phyloP scores from a whole-genome alignment of 768 basidiomycete species.

The Hericium alpestre region DNA sequence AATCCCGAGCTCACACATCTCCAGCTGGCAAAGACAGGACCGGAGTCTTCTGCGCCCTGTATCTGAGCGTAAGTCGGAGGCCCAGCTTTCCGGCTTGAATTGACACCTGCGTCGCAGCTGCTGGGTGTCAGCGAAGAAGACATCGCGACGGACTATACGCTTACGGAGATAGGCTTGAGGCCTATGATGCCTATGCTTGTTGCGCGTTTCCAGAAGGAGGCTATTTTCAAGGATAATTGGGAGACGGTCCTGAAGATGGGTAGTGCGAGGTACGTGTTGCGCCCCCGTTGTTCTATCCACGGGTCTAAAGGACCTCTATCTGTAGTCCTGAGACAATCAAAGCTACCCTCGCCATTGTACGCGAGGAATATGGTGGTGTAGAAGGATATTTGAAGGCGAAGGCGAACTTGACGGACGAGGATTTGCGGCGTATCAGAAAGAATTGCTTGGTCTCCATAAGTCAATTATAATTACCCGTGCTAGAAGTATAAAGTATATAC shows the following conservation, averaged over 20 bases:
- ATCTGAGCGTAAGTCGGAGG: neutral
- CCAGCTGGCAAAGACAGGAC: neutral
- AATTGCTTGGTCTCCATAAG: neutral
- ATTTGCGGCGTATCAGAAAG: neutral
- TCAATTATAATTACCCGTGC: too few species aligned
- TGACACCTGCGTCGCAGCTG: constrained; percentile 7
- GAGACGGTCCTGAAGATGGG: constrained; percentile 8
- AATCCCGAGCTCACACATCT: neutral
- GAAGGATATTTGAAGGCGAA: neutral
- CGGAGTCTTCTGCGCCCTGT: neutral
- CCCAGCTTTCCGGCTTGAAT: neutral
- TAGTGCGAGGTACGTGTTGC: neutral
- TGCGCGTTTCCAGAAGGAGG: constrained; percentile 7
- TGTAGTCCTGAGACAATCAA: neutral
- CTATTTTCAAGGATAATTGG: constrained; percentile 5
- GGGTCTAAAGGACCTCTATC: neutral
- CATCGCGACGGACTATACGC: constrained; percentile 14
- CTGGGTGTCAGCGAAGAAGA: constrained; percentile 13
- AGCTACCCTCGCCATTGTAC: neutral
- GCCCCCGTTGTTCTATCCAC: too few species aligned
- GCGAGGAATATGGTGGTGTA: neutral
- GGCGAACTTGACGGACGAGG: neutral
- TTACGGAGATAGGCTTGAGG: constrained; percentile 13
- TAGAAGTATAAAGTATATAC: too few species aligned
- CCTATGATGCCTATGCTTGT: constrained; percentile 5